Evolutionary conservation across 2,329 filamentous ascomycete species (phyloP), one percentile per base, ranked within the genome.

Genomic region (Aspergillus ruber): DNA sequence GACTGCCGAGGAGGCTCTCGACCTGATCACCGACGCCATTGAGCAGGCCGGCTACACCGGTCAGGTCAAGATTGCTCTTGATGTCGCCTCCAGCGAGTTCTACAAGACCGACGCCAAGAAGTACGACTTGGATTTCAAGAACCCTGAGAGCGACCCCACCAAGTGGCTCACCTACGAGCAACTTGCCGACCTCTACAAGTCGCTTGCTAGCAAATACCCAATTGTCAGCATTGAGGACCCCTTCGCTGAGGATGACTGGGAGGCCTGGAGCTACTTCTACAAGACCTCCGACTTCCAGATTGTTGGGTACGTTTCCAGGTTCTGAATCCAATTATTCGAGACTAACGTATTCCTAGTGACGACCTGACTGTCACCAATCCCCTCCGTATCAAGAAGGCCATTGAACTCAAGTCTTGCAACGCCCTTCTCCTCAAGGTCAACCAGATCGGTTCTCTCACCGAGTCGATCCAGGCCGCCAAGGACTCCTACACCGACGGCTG

Each of bases 71-170:
- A 98, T 98, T 65, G 93, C 93, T 71, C 95, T 98, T 90, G 93
- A 98, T 68, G 91, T 97, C 70, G 93, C 93, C 58, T 96, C 93
- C 58, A 95, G 88, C 80, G 93, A 98, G 76, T 98, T 98, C 83
- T 98, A 98, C 86, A 97, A 97, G 80, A 74, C 79, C 65, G 88
- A 93, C 45, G 91, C 78, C 71, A 96, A 97, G 87, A 97, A 97
- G 82, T 98, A 98, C 83, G 93, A 98, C 71, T 82, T 98, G 58
- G 93, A 97, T 85, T 98, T 97, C 88, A 97, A 98, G 88, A 98
- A 98, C 84, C 91, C 93, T 66, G 86, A 97, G 56, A 93, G 86
- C 72, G 93, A 98, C 79, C 81, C 84, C 69, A 81, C 76, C 80
- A 97, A 98, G 84, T 97, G 93, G 93, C 80, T 98, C 80, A 95